Evolutionary conservation across 106 monocot genomes (phyloP).

Genomic region (Acorus calamus): DNA sequence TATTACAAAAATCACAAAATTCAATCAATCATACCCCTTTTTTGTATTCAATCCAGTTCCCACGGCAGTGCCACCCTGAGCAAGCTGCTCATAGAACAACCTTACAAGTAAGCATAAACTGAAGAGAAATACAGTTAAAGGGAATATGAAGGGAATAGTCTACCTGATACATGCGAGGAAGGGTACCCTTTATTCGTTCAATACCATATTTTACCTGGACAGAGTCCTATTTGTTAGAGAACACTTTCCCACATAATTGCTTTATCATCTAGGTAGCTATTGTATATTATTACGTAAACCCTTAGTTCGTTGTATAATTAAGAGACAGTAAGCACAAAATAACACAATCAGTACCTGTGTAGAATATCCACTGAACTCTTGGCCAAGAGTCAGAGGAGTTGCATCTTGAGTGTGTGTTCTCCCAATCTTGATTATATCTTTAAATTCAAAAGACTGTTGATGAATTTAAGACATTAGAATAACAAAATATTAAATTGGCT

Average conservation of each 20-base stretch:
- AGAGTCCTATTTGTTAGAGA: no score
- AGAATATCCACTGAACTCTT: conserved; percentile 95
- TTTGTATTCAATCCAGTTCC: conserved; percentile 95
- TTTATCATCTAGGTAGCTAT: no score
- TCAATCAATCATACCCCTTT: conserved; percentile 52
- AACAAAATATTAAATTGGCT: neutral
- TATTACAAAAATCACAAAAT: neutral
- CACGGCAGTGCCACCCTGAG: conserved; percentile 99
- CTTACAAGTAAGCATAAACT: neutral
- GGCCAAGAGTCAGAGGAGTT: conserved; percentile 94
- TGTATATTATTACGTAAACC: no score
- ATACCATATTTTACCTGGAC: conserved; percentile 82
- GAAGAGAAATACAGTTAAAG: neutral
- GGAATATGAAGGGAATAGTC: neutral
- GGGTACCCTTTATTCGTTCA: conserved; percentile 48
- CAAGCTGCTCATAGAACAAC: conserved; percentile 54
- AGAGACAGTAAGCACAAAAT: no score
- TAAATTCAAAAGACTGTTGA: conserved; percentile 72
- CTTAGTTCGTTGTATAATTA: no score
- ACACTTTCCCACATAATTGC: no score
- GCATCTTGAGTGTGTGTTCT: conserved; percentile 98
- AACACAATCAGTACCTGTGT: conserved; percentile 51
- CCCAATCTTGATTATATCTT: conserved; percentile 96
- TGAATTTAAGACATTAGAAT: neutral
- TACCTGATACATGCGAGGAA: conserved; percentile 98